These are phyloP conservation scores for Cutaneotrichosporon cavernicola DNA, from an alignment of 1,284 basidiomycete genomes.

Conservation along the genomic window DNA sequence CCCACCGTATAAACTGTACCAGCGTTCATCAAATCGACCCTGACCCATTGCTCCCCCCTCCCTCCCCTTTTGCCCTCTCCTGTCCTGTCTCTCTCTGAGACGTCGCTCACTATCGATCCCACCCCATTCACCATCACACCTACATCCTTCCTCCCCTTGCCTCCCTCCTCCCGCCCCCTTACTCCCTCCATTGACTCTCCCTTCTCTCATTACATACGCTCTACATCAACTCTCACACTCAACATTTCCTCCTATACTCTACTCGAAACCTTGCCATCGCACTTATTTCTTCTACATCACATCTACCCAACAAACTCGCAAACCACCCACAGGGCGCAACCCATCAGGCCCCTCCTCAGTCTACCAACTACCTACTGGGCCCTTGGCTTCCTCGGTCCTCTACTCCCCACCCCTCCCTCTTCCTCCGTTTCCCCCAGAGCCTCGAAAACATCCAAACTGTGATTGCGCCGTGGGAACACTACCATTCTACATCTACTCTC, in stretches of 20 bases:
- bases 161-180: neutral
- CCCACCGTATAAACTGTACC: neutral
- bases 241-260: too few species aligned
- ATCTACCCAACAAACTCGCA: neutral
- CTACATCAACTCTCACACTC: too few species aligned
- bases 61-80: neutral
- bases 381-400: neutral
- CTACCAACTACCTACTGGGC: neutral
- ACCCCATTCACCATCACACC: neutral
- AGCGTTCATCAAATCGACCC: neutral
- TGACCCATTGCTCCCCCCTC: neutral
- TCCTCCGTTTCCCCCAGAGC: neutral
- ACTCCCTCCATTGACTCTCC: neutral
- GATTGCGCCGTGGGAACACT: constrained; percentile 4
- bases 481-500: neutral
- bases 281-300: neutral
- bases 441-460: constrained; percentile 11
- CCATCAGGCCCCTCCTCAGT: neutral
- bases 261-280: neutral
- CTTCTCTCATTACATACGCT: too few species aligned
- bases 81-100: too few species aligned
- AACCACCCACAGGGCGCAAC: neutral
- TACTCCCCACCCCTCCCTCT: neutral
- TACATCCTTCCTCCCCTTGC: neutral
- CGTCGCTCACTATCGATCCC: neutral